Conservation (phyloP, 2,329 filamentous ascomycete species). For the Graphilbum ipis-grandicollis region DNA sequence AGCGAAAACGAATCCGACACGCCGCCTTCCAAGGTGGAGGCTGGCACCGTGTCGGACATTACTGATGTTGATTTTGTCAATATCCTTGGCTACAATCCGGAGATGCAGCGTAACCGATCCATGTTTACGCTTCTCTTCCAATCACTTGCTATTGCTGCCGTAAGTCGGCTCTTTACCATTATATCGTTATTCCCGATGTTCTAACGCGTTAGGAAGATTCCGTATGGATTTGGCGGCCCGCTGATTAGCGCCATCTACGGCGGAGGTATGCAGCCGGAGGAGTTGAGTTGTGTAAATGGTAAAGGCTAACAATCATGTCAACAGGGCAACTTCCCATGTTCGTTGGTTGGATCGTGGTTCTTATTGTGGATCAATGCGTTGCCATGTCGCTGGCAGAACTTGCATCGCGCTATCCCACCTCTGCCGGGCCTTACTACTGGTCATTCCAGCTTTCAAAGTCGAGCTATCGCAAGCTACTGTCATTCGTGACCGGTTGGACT, state of each 20-base stretch:
- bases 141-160: slow-evolving; percentile 14
- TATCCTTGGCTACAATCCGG: slow-evolving; percentile 36
- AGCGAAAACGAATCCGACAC: neutral
- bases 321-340: slow-evolving; percentile 25
- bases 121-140: slow-evolving; percentile 44
- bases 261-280: slow-evolving; percentile 1
- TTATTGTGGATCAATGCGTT: slow-evolving; percentile 36
- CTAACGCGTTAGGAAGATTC: no score
- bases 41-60: neutral
- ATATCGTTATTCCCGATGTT: neutral
- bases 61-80: slow-evolving; percentile 1
- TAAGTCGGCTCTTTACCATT: neutral
- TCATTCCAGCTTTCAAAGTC: slow-evolving; percentile 55
- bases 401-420: slow-evolving; percentile 4
- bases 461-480: slow-evolving; percentile 41
- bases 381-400: slow-evolving; percentile 17
- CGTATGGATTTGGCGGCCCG: slow-evolving; percentile 6
- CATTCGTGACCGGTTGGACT: slow-evolving; percentile 60
- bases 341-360: slow-evolving; percentile 34
- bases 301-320: no score
- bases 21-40: neutral
- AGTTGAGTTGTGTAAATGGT: no score
- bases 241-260: slow-evolving; percentile 7
- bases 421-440: slow-evolving; percentile 49
- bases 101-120: slow-evolving; percentile 39